These are phyloP conservation scores for Aspergillus sojae DNA, from an alignment of 2,329 filamentous ascomycete genomes.

Conservation along the genomic window DNA sequence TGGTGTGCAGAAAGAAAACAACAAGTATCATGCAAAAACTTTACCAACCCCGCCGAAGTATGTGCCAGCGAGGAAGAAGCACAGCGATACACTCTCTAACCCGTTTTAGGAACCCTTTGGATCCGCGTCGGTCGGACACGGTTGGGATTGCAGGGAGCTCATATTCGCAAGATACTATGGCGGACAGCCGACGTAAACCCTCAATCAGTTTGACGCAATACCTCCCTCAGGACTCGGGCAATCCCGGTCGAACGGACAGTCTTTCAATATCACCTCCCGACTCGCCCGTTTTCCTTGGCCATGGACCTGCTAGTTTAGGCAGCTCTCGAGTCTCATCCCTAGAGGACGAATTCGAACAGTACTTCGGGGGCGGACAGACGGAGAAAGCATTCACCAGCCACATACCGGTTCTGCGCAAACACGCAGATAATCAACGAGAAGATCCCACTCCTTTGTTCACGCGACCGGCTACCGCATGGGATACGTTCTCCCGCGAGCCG, in stretches of 20 bases:
- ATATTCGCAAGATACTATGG: conserved; percentile 56
- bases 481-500: conserved; percentile 68
- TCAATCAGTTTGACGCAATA: conserved; percentile 21
- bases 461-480: conserved; percentile 52
- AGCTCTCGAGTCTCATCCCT: conserved; percentile 45
- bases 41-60: conserved; percentile 45
- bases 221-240: conserved; percentile 5
- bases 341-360: conserved; percentile 27
- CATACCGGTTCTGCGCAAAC: conserved; percentile 32
- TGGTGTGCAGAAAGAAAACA: conserved; percentile 29
- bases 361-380: conserved; percentile 19
- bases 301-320: conserved; percentile 30
- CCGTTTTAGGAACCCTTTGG: conserved; percentile 20
- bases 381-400: conserved; percentile 30
- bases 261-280: conserved; percentile 52
- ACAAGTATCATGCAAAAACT: conserved; percentile 30
- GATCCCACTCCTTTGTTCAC: neutral
- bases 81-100: conserved; percentile 10
- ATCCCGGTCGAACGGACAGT: conserved; percentile 26
- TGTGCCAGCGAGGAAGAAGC: conserved; percentile 18
- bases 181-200: conserved; percentile 18
- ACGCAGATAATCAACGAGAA: conserved; percentile 7
- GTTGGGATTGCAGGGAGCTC: conserved; percentile 53
- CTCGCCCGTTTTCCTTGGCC: conserved; percentile 39
- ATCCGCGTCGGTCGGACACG: conserved; percentile 22